Percentiles rank a stretch among this genome's conserved stretches.
phyloP scores from a whole-genome alignment of 1,284 basidiomycete species.

The Microbotryomycetes sp. region DNA sequence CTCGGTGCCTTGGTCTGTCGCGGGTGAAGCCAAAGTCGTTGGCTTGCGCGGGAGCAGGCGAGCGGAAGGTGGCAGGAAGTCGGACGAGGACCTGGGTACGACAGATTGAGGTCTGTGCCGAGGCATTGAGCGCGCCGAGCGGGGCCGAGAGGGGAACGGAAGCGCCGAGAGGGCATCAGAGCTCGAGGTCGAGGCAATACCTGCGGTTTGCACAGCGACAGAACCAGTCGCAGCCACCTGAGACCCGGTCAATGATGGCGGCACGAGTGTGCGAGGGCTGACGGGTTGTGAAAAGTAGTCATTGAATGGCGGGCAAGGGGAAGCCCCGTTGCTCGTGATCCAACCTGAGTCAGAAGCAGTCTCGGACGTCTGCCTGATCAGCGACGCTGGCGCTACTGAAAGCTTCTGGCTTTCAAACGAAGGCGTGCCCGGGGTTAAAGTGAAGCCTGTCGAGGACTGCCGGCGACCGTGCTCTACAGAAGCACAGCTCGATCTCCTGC shows the following conservation, averaged over 20 bases:
- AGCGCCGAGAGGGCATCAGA: background rate
- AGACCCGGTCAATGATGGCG: background rate
- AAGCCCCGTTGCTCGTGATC: background rate
- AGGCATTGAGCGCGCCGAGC: background rate
- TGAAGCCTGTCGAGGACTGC: background rate
- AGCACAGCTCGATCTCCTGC: slow-evolving; percentile 3
- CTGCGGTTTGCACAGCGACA: background rate
- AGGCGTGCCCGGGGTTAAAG: background rate
- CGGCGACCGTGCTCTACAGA: background rate
- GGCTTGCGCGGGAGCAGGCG: background rate
- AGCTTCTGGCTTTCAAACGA: background rate
- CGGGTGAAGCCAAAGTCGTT: background rate
- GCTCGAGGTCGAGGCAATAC: background rate
- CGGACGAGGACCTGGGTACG: background rate
- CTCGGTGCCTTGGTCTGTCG: background rate
- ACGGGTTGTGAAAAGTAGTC: background rate
- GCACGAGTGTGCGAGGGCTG: background rate
- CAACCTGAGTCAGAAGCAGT: background rate
- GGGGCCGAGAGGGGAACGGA: background rate
- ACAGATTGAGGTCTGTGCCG: background rate
- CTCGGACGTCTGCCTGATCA: background rate
- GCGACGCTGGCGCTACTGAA: background rate
- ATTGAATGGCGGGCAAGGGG: background rate
- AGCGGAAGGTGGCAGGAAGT: background rate
- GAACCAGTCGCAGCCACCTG: background rate